phyloP scores from a whole-genome alignment of 192 early-diverging fungal species.

The Lunasporangiospora selenospora region DNA sequence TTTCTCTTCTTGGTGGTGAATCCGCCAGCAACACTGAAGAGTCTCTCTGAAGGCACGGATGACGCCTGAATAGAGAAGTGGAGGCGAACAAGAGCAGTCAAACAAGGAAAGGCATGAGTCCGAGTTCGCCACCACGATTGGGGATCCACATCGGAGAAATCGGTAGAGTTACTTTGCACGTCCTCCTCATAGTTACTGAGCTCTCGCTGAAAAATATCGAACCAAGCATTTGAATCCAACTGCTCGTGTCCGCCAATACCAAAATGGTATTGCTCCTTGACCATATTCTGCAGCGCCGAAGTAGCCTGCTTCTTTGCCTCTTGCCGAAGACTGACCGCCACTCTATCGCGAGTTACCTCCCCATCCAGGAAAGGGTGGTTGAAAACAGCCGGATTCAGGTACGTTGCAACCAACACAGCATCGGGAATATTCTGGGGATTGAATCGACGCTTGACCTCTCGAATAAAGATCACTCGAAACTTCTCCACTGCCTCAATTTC shows the following conservation, averaged over 20 bases:
- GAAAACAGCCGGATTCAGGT: not conserved
- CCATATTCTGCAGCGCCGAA: not conserved
- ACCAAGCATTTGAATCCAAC: not conserved
- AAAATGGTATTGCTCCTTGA: not conserved
- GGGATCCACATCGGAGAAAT: too few species aligned
- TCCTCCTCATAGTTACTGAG: too few species aligned
- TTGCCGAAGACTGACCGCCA: not conserved
- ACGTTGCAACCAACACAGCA: not conserved
- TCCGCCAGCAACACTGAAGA: too few species aligned
- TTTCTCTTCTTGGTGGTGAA: too few species aligned
- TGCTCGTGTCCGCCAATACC: not conserved
- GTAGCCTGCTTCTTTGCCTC: not conserved
- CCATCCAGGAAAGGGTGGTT: not conserved
- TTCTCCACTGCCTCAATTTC: not conserved
- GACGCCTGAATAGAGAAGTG: not conserved
- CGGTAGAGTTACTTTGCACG: too few species aligned
- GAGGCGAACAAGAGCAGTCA: not conserved
- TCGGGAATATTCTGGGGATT: not conserved
- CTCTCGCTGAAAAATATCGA: too few species aligned
- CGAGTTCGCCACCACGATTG: constrained; percentile 1
- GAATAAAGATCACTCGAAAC: not conserved
- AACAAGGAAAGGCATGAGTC: not conserved
- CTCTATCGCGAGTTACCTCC: not conserved
- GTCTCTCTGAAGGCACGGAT: not conserved
- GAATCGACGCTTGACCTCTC: not conserved